These are phyloP conservation scores for Pelargonium cotyledonis DNA, from an alignment of 441 rosid species.

Conservation along the genomic window DNA sequence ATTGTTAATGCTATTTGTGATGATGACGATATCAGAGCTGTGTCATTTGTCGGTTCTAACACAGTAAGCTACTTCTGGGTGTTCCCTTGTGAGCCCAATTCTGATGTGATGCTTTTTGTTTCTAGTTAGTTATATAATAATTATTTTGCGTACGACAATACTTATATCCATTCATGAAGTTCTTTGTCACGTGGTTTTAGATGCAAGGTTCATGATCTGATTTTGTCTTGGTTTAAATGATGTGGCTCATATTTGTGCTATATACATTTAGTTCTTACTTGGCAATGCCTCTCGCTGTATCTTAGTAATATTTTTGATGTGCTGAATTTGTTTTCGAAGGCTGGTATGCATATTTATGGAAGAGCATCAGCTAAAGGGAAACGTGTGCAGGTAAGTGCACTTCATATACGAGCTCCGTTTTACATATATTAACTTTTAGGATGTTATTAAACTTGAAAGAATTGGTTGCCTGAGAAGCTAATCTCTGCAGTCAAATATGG, in stretches of 20 bases:
- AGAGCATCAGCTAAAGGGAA: conserved; percentile 89
- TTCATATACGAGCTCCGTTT: conserved; percentile 2
- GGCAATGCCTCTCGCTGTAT: neutral
- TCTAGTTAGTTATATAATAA: neutral
- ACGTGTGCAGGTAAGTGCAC: conserved; percentile 71
- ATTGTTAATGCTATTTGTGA: conserved; percentile 88
- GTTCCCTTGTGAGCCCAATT: neutral
- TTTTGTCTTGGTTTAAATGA: neutral
- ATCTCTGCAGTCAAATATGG: conserved; percentile 76
- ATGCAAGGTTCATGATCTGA: neutral
- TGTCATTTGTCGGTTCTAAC: conserved; percentile 88
- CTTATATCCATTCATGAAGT: neutral
- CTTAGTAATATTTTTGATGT: conserved; percentile 17
- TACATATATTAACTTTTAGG: neutral
- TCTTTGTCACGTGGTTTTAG: neutral
- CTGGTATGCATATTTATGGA: conserved; percentile 88
- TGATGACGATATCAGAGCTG: conserved; percentile 61
- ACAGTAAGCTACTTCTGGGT: conserved; percentile 43
- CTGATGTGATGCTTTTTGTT: neutral
- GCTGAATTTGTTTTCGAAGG: conserved; percentile 35
- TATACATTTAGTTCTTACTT: neutral
- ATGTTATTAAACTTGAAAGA: conserved; percentile 18
- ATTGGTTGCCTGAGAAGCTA: conserved; percentile 12
- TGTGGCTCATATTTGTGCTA: neutral
- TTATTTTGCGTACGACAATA: neutral